phyloP scores from a whole-genome alignment of 1,284 basidiomycete genomes.

The Ustilago tritici region DNA sequence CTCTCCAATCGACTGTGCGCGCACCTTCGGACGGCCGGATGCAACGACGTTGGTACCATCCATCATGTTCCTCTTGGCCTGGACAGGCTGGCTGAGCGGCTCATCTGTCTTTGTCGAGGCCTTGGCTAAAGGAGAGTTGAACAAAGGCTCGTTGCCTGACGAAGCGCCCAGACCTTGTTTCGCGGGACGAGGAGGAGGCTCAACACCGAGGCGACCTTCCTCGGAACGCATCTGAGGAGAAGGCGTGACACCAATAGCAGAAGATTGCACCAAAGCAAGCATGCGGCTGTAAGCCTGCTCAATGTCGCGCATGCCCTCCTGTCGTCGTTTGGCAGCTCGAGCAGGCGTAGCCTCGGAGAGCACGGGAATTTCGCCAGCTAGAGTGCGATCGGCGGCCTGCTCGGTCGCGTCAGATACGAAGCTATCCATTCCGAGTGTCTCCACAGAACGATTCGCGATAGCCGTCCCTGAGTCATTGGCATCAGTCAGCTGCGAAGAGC shows the following conservation, averaged over 20 bases:
- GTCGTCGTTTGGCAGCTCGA: constrained; percentile 39
- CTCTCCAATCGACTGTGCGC: constrained; percentile 23
- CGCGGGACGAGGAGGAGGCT: constrained; percentile 31
- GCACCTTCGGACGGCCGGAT: constrained; percentile 13
- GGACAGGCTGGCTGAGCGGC: constrained; percentile 25
- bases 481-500: constrained; percentile 46
- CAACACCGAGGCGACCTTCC: constrained; percentile 34
- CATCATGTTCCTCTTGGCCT: constrained; percentile 19
- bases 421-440: constrained; percentile 33
- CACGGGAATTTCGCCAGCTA: constrained; percentile 27
- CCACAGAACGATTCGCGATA: constrained; percentile 23
- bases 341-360: constrained; percentile 49
- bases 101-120: constrained; percentile 45
- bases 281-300: constrained; percentile 55
- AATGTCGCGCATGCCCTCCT: constrained; percentile 54
- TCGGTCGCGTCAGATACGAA: constrained; percentile 30
- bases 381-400: constrained; percentile 13
- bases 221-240: constrained; percentile 44
- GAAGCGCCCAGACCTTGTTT: constrained; percentile 20
- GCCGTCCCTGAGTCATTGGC: constrained; percentile 16
- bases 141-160: constrained; percentile 14
- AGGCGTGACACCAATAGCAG: constrained; percentile 51
- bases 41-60: constrained; percentile 14
- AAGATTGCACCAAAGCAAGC: constrained; percentile 51
- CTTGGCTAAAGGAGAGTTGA: constrained; percentile 43